Conservation (phyloP, 805 yeast genomes). For the Naumovozyma dairenensis region DNA sequence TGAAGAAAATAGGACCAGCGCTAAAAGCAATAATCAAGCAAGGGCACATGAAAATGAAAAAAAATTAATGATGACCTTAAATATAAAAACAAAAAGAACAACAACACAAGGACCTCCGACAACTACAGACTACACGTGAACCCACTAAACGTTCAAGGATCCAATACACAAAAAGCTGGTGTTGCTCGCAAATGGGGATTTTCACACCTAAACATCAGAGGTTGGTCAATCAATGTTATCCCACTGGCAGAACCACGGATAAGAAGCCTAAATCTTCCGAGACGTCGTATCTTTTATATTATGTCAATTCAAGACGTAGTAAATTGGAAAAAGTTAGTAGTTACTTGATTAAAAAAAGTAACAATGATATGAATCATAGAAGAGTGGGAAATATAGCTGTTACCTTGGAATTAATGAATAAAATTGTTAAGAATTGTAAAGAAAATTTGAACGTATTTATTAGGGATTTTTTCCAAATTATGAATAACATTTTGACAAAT, state of each 20-base stretch:
- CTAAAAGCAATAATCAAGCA: no score
- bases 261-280: constrained; percentile 91
- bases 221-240: constrained; percentile 84
- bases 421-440: constrained; percentile 63
- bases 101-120: neutral
- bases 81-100: neutral
- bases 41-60: no score
- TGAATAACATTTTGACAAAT: constrained; percentile 38
- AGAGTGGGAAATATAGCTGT: constrained; percentile 77
- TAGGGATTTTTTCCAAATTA: constrained; percentile 50
- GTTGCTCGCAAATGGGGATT: constrained; percentile 10
- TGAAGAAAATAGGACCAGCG: no score
- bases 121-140: neutral
- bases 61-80: no score
- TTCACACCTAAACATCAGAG: constrained; percentile 81
- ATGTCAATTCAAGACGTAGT: constrained; percentile 81
- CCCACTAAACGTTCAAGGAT: neutral
- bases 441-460: constrained; percentile 84
- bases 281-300: constrained; percentile 75
- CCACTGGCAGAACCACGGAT: constrained; percentile 76
- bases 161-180: neutral
- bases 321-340: constrained; percentile 80
- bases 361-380: constrained; percentile 47
- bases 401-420: constrained; percentile 58
- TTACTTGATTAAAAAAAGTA: constrained; percentile 54